Base-by-base conservation (phyloP, 2,329 filamentous ascomycete species). In the Penicillium italicum region DNA sequence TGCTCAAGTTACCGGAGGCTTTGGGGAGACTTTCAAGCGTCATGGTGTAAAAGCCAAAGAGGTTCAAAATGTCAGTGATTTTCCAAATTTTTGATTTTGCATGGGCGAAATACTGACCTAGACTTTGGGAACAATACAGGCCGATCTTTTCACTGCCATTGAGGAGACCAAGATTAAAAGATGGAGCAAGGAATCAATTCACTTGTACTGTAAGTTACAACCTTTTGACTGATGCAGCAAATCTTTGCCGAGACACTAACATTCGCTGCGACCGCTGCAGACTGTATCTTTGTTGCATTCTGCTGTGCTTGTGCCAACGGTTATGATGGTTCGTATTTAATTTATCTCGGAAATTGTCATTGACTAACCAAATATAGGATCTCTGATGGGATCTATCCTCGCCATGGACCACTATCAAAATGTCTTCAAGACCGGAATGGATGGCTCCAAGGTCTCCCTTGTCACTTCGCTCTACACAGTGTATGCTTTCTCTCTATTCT, bases 141-240 rank as follows among this genome's bases (percentile, higher is more conserved):
- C 79, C 65, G 77, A 80, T 40, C 66, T 80, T 26, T 80, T 68
- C 61, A 77, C 78, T 37, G 78, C 78, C 38, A 67, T 80, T 42
- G 69, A 78, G 47, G 77, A 79, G 62, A 74, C 74, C 41, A 74
- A 76, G 33, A 79, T 80, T 40, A 53, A 61, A 41, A 59, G 43
- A 49, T 71, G 68, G 68, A 71, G 68, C 58, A 63, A 58, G 48
- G 60, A 61, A 1, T 66, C 67, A 8, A 56, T 71, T 3, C 68
- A 69, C 26, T 55, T 71, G 20, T 71, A 71, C 55, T 69, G 68
- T 70, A 42, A 55, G 68, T 64, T 2, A n/a, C 7, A 2, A 22
- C 18, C 16, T 62, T 3, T 31, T 5, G 6, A 18, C 11, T 14
- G 4, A 42, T 6, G 10, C 4, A 20, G 22, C n/a, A 72, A 60